A percentile compares a stretch with the other conserved stretches of the same genome.
Conservation (phyloP, 768 basidiomycete species). For the Agrocybe pediades region DNA sequence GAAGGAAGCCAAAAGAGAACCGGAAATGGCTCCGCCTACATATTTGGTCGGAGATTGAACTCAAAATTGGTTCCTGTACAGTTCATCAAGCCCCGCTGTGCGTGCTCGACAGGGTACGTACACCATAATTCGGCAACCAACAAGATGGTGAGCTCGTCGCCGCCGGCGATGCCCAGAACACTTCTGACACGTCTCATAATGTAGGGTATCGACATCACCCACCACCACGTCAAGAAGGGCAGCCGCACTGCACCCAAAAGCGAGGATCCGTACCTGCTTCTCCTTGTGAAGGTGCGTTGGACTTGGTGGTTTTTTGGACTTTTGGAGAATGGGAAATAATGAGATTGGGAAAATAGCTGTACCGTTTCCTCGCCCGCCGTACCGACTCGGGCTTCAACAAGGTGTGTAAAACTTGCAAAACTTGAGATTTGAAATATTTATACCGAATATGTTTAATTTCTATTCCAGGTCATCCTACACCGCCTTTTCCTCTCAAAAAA, state of each 20-base stretch:
- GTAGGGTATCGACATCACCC: constrained; percentile 93
- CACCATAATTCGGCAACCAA: constrained; percentile 58
- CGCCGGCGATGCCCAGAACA: constrained; percentile 25
- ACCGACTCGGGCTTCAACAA: constrained; percentile 97
- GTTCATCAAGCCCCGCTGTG: constrained; percentile 61
- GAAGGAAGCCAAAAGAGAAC: neutral
- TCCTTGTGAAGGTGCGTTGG: constrained; percentile 88
- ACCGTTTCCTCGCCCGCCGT: constrained; percentile 97
- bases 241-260: constrained; percentile 93
- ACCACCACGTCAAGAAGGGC: constrained; percentile 99
- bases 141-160: constrained; percentile 80
- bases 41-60: constrained; percentile 46
- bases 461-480: constrained; percentile 81
- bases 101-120: constrained; percentile 45
- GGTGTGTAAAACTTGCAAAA: constrained; percentile 39
- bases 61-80: constrained; percentile 53
- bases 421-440: neutral
- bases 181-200: constrained; percentile 13
- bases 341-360: constrained; percentile 64
- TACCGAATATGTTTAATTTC: constrained; percentile 5
- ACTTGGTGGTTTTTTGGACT: constrained; percentile 3
- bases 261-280: constrained; percentile 98
- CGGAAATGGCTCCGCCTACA: constrained; percentile 1
- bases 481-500: constrained; percentile 95
- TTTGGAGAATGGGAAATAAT: constrained; percentile 1